These are phyloP conservation scores for Cryptosporidium meleagridis DNA, from an alignment of 169 alveolate genomes.

Conservation along the genomic window DNA sequence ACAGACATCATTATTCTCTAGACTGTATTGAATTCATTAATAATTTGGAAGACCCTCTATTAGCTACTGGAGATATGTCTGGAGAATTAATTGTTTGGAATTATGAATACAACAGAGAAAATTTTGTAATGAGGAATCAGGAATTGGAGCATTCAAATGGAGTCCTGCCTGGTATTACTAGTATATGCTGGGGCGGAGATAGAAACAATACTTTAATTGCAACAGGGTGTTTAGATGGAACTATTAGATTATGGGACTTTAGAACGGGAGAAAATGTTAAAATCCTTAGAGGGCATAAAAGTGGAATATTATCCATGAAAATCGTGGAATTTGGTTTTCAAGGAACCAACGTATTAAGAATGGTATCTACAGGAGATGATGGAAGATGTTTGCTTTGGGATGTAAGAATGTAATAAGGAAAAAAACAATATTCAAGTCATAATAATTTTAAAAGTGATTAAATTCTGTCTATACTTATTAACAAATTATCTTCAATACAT, in stretches of 20 bases:
- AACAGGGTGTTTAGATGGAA: constrained; percentile 73
- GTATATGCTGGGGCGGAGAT: constrained; percentile 34
- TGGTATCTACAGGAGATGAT: constrained; percentile 72
- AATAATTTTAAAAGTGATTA: background rate
- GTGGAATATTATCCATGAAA: constrained; percentile 63
- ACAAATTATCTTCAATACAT: constrained; percentile 81
- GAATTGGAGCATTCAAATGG: constrained; percentile 58
- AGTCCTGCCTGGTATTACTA: constrained; percentile 57
- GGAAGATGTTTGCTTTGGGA: constrained; percentile 70
- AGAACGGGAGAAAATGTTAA: constrained; percentile 53
- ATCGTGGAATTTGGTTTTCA: constrained; percentile 6
- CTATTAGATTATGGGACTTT: constrained; percentile 61
- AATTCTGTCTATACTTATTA: background rate
- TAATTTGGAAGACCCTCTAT: constrained; percentile 11
- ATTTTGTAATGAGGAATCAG: constrained; percentile 19
- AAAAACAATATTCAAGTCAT: background rate
- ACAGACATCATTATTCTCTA: constrained; percentile 37
- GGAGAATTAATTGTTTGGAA: constrained; percentile 67
- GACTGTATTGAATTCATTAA: constrained; percentile 28
- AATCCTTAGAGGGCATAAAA: constrained; percentile 47
- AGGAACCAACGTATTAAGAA: constrained; percentile 8
- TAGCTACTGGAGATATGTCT: constrained; percentile 67
- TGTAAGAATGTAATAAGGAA: constrained; percentile 9
- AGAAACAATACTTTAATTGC: constrained; percentile 23
- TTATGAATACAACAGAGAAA: constrained; percentile 29